Conservation (phyloP, 768 basidiomycete genomes). For the Dentipellis sp. region DNA sequence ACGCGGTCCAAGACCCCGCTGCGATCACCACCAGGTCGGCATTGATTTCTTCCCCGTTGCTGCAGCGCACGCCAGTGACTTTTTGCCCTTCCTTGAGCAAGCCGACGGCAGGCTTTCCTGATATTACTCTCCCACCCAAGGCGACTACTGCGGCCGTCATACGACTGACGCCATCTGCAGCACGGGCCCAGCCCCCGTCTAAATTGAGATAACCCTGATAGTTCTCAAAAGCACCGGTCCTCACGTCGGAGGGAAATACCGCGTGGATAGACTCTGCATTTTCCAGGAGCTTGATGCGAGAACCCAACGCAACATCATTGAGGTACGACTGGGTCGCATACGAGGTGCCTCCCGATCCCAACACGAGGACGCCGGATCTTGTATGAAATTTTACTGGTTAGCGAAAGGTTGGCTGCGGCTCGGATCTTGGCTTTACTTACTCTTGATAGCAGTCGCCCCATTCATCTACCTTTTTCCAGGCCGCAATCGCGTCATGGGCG, state of each 20-base stretch:
- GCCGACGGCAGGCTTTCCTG: constrained; percentile 47
- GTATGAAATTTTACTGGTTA: background rate
- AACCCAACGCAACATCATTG: constrained; percentile 56
- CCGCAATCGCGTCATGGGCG: constrained; percentile 64
- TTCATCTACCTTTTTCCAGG: constrained; percentile 57
- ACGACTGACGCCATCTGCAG: constrained; percentile 50
- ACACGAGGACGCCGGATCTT: constrained; percentile 63
- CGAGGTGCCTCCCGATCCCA: constrained; percentile 30
- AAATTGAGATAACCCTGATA: constrained; percentile 58
- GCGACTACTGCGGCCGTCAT: constrained; percentile 47
- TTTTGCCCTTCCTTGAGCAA: constrained; percentile 33
- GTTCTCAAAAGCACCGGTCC: constrained; percentile 26
- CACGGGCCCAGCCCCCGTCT: constrained; percentile 82
- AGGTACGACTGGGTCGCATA: constrained; percentile 47
- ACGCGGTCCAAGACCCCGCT: constrained; percentile 81
- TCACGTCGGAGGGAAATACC: constrained; percentile 37
- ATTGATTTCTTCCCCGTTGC: constrained; percentile 42
- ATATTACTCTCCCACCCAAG: constrained; percentile 50
- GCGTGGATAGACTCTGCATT: constrained; percentile 32
- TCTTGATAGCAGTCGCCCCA: constrained; percentile 80
- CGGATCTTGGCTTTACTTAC: constrained; percentile 27
- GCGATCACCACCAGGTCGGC: constrained; percentile 64
- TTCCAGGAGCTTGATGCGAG: constrained; percentile 33
- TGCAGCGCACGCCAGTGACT: constrained; percentile 53
- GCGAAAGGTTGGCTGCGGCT: background rate